Conservation (phyloP, 176 grass and related monocot genomes). For the Zea mays region DNA sequence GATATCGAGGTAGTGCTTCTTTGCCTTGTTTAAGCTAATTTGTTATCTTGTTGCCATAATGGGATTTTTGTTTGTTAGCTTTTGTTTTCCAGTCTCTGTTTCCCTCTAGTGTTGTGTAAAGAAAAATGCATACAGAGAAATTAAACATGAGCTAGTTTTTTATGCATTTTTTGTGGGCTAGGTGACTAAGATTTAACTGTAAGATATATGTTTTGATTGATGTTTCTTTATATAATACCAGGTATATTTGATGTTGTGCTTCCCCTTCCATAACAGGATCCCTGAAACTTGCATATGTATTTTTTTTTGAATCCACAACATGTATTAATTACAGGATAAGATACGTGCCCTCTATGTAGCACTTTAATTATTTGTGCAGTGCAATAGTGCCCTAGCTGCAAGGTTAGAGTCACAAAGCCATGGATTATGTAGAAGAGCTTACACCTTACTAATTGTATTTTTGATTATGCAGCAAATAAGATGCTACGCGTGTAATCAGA, state of each 20-base stretch:
- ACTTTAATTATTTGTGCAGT: slow-evolving; percentile 5
- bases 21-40: slow-evolving; percentile 3
- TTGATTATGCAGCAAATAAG: slow-evolving; percentile 73
- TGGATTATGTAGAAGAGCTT: slow-evolving; percentile 20
- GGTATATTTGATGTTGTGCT: neutral
- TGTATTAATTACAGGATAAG: neutral
- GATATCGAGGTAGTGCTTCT: slow-evolving; percentile 69
- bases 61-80: neutral
- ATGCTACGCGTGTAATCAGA: slow-evolving; percentile 85
- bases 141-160: slow-evolving; percentile 6
- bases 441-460: slow-evolving; percentile 26
- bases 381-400: slow-evolving; percentile 20
- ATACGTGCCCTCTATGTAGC: neutral
- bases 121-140: slow-evolving; percentile 5
- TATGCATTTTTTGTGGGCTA: neutral
- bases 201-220: neutral
- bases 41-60: neutral
- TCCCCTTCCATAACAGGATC: slow-evolving; percentile 1
- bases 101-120: neutral
- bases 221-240: neutral
- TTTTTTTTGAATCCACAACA: slow-evolving; percentile 4
- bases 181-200: slow-evolving; percentile 15
- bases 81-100: neutral
- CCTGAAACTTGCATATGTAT: slow-evolving; percentile 1
- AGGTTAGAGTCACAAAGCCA: slow-evolving; percentile 3